These are phyloP conservation scores for Hygrocybe punicea DNA, from an alignment of 768 basidiomycete genomes.

Conservation along the genomic window DNA sequence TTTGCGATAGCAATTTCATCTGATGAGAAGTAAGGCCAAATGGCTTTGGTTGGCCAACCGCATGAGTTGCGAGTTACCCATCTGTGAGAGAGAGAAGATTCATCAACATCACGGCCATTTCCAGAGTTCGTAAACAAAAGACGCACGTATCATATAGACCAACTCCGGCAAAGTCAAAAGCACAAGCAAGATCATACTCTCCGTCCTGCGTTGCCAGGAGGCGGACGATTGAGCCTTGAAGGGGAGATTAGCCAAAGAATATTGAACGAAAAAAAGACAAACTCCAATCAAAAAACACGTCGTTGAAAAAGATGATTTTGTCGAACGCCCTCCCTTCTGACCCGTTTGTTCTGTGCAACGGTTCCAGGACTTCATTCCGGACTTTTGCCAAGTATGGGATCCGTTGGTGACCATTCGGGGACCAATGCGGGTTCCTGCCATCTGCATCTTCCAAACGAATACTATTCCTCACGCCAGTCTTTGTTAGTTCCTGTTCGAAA, in stretches of 20 bases:
- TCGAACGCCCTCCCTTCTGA: slow-evolving; percentile 71
- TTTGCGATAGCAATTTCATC: slow-evolving; percentile 66
- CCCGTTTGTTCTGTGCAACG: slow-evolving; percentile 61
- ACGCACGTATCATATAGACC: no score
- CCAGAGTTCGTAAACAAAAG: no score
- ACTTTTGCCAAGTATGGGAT: slow-evolving; percentile 63
- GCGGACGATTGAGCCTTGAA: no score
- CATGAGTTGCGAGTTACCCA: slow-evolving; percentile 23
- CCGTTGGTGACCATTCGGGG: no score
- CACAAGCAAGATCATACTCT: no score
- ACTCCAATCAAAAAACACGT: slow-evolving; percentile 43
- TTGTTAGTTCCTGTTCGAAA: no score
- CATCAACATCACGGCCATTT: background rate
- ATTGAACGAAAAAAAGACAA: slow-evolving; percentile 55
- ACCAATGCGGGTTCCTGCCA: no score
- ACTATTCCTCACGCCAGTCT: no score
- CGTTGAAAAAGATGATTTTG: slow-evolving; percentile 82
- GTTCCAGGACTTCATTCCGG: slow-evolving; percentile 74
- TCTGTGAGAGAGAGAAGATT: slow-evolving; percentile 1
- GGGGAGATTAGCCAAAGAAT: slow-evolving; percentile 28
- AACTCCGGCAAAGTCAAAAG: no score
- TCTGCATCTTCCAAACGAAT: no score
- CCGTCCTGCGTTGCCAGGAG: no score
- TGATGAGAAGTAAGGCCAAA: slow-evolving; percentile 67
- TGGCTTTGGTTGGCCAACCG: slow-evolving; percentile 54